Conservation (phyloP, 2,329 filamentous ascomycete species). For the Colletotrichum magnum region DNA sequence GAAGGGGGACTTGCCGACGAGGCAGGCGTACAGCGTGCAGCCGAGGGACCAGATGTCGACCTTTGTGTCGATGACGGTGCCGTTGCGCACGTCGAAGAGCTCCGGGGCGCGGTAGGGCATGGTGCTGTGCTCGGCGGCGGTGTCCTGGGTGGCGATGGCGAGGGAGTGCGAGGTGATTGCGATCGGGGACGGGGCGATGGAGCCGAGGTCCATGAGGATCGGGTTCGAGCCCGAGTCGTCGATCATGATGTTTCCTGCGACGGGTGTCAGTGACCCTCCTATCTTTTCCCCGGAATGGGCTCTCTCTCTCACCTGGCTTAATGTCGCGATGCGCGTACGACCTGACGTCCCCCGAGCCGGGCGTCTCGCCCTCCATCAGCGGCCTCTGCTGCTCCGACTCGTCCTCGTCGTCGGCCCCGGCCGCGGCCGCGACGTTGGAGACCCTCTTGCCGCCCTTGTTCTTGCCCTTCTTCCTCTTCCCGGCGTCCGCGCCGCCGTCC, state of each 20-base stretch:
- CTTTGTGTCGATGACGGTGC: conserved; percentile 91
- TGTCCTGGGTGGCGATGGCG: conserved; percentile 93
- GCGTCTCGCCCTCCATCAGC: conserved; percentile 85
- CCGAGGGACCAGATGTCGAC: conserved; percentile 98
- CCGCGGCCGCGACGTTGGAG: conserved; percentile 48
- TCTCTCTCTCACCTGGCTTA: conserved; percentile 81
- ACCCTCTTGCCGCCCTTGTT: conserved; percentile 52
- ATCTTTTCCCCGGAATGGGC: background rate
- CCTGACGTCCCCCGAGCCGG: conserved; percentile 76
- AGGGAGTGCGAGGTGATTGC: conserved; percentile 91
- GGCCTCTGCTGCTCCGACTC: conserved; percentile 84
- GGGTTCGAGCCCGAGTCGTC: conserved; percentile 89
- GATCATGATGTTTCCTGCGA: conserved; percentile 94
- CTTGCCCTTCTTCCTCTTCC: conserved; percentile 47
- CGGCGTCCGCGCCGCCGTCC: conserved; percentile 47
- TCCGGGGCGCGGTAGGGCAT: conserved; percentile 99
- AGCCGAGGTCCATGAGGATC: conserved; percentile 98
- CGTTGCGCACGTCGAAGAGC: conserved; percentile 97
- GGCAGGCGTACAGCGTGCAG: conserved; percentile 96
- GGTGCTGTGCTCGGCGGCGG: conserved; percentile 94
- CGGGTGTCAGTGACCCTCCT: conserved; percentile 9
- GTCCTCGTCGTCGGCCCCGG: conserved; percentile 73
- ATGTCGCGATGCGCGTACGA: conserved; percentile 97
- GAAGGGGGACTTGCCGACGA: conserved; percentile 97
- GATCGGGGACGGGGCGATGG: conserved; percentile 87